phyloP scores from a whole-genome alignment of 164 flowering plant genomes.

The Vitis riparia region DNA sequence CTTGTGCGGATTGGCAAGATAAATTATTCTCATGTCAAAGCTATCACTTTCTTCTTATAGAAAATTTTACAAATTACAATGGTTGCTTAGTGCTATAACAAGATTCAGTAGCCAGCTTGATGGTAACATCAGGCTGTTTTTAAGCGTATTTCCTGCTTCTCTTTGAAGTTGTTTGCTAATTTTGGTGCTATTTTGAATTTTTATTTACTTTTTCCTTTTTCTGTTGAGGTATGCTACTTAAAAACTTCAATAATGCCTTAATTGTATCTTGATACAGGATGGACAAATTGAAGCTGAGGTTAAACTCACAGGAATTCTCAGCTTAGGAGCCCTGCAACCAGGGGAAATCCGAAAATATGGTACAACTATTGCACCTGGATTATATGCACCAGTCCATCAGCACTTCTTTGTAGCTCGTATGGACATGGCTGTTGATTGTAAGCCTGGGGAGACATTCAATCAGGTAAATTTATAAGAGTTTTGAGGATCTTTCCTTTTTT shows the following conservation, averaged over 20 bases:
- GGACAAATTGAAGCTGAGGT: constrained; percentile 96
- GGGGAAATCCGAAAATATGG: constrained; percentile 92
- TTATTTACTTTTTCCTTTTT: not conserved
- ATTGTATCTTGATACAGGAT: constrained; percentile 44
- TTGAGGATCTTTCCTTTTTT: not conserved
- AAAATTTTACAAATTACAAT: not conserved
- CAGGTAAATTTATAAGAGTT: constrained; percentile 45
- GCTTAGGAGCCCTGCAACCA: constrained; percentile 88
- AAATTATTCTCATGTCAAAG: not conserved
- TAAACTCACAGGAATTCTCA: constrained; percentile 90
- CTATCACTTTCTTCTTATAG: not conserved
- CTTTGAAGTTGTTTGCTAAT: not conserved
- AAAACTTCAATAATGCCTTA: not conserved
- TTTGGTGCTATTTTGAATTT: not conserved
- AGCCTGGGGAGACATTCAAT: constrained; percentile 81
- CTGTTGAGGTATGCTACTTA: not conserved
- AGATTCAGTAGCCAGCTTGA: not conserved
- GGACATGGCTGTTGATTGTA: constrained; percentile 95
- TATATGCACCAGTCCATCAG: constrained; percentile 95
- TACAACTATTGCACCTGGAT: constrained; percentile 89
- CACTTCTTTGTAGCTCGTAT: constrained; percentile 97
- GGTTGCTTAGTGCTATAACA: too few relatives aligned
- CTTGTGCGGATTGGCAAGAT: not conserved
- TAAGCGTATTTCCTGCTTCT: not conserved
- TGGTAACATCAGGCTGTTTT: constrained; percentile 3